Evolutionary conservation across 2,329 filamentous ascomycete species (phyloP), one percentile per base, ranked within the genome.

Genomic region (Arthrinium phaeospermum): DNA sequence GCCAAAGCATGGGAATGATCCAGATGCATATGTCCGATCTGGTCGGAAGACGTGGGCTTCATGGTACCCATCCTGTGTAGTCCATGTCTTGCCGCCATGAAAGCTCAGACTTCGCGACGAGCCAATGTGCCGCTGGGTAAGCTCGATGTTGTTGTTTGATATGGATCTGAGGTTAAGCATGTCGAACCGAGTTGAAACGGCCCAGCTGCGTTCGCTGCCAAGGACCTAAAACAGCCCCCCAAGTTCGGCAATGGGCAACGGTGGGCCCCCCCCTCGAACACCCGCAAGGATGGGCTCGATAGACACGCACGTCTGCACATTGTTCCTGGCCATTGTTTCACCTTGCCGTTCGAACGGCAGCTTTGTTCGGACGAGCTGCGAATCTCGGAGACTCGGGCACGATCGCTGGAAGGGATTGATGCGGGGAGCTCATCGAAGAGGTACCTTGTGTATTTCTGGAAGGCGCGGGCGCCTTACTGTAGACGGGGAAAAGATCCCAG

Each of bases 151-250:
- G 3, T n/a, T 37, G 53, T 61, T 61, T 61, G 53, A 61, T 61
- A 61, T 37, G 53, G 8, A 61, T 61, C 53, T 61, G 30, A 64
- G 19, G 57, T 37, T 41, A 10, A 64, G 57, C 57, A 64, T 64
- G 57, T 41, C 57, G 57, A 64, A 41, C 57, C 57, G 57, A 64
- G 57, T 64, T 64, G 57, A 64, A 64, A 64, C 57, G n/a, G 53
- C 22, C 30, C 57, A 41, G 57, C 57, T 24, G 14, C 7, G 19
- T 19, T 22, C 51, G 51, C 27, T 57, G 51, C 51, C 51, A 57
- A 57, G 51, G 27, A 57, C 27, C 51, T 57, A 30, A 57, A 30
- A 30, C 24, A 24, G 14, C 4, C 24, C 24, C 24, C 51, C 51
- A 57, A 16, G 27, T 30, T 57, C 51, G 51, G 51, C 49, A 53